Conservation (phyloP, 495 filamentous ascomycete genomes). For the Hamigera avellanea region DNA sequence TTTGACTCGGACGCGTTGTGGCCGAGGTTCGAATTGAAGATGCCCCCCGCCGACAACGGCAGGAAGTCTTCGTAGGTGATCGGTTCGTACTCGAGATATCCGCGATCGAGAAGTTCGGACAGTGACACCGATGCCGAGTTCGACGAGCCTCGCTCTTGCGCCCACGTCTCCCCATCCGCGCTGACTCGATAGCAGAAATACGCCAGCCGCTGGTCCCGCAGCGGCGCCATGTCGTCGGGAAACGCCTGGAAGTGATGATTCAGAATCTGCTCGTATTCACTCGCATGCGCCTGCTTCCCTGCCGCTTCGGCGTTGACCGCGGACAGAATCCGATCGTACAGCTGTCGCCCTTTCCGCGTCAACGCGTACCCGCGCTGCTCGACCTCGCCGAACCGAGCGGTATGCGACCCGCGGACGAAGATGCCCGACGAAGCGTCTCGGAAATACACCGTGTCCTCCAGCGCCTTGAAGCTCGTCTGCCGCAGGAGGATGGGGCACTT, state of each 20-base stretch:
- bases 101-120: slow-evolving; percentile 12
- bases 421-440: slow-evolving; percentile 3
- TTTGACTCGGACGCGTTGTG: neutral
- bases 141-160: too few relatives aligned
- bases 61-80: slow-evolving; percentile 35
- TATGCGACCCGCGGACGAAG: slow-evolving; percentile 22
- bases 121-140: slow-evolving; percentile 1
- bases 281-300: neutral
- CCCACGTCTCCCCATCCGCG: neutral
- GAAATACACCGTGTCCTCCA: slow-evolving; percentile 28
- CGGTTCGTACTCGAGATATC: slow-evolving; percentile 16
- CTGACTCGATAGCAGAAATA: slow-evolving; percentile 20
- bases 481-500: slow-evolving; percentile 26
- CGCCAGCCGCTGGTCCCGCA: slow-evolving; percentile 17
- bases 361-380: slow-evolving; percentile 32
- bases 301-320: slow-evolving; percentile 11
- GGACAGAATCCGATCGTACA: slow-evolving; percentile 27
- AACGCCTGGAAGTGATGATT: slow-evolving; percentile 15
- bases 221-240: slow-evolving; percentile 16
- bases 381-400: slow-evolving; percentile 32
- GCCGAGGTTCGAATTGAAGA: slow-evolving; percentile 29
- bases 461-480: slow-evolving; percentile 32
- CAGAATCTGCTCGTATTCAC: slow-evolving; percentile 13
- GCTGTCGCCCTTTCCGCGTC: slow-evolving; percentile 22
- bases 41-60: slow-evolving; percentile 29